phyloP scores from a whole-genome alignment of 2,329 filamentous ascomycete genomes.

The Thielaviopsis populi region DNA sequence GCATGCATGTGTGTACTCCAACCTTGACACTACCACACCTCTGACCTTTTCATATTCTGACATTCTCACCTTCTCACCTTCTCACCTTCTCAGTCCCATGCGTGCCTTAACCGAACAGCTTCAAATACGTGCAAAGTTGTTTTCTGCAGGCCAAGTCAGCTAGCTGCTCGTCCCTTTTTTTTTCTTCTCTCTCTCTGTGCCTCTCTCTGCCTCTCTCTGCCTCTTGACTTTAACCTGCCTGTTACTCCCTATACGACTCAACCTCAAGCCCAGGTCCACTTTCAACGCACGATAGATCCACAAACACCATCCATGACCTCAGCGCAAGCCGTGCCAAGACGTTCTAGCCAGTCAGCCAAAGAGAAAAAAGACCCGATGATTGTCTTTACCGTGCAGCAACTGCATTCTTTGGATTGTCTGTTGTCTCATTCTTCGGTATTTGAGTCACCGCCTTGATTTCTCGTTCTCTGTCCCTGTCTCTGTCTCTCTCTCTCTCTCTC shows the following conservation, averaged over 20 bases:
- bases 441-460: constrained; percentile 2
- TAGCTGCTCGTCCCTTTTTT: neutral
- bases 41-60: neutral
- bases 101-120: neutral
- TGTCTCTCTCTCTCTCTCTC: neutral
- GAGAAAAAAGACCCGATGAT: neutral
- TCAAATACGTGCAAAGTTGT: too few species aligned
- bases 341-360: neutral
- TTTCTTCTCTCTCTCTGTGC: too few species aligned
- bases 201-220: too few species aligned
- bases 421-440: neutral
- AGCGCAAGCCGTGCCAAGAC: neutral
- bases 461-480: too few species aligned
- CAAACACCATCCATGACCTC: neutral
- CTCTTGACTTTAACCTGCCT: neutral
- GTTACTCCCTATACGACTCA: neutral
- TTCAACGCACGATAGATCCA: neutral
- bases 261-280: neutral
- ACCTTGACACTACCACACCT: neutral
- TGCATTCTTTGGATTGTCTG: neutral
- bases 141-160: neutral
- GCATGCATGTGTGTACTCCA: neutral
- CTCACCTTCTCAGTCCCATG: neutral
- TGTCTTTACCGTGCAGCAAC: neutral
- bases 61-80: neutral